phyloP scores from a whole-genome alignment of 2,329 filamentous ascomycete species.

The Zymoseptoria brevis region DNA sequence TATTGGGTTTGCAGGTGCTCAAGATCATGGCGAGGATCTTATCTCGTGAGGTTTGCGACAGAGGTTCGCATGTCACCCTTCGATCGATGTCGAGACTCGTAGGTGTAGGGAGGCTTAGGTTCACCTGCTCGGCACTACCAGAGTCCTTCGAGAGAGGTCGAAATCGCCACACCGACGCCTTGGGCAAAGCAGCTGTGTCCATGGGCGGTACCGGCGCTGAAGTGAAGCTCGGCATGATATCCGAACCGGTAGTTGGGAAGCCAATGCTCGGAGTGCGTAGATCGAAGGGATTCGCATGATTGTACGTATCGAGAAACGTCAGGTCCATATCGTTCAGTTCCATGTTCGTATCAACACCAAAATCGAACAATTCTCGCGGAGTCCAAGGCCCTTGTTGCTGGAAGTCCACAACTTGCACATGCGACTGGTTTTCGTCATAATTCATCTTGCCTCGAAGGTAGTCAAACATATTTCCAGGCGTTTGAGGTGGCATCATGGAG shows the following conservation, averaged over 20 bases:
- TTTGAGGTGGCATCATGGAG: conserved; percentile 25
- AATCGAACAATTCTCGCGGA: conserved; percentile 39
- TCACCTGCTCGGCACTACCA: conserved; percentile 29
- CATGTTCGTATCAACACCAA: conserved; percentile 39
- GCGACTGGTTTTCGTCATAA: conserved; percentile 14
- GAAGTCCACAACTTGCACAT: conserved; percentile 25
- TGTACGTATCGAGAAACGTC: conserved; percentile 39
- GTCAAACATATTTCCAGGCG: conserved; percentile 26
- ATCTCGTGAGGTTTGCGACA: conserved; percentile 43
- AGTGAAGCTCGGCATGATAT: conserved; percentile 28
- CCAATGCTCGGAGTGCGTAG: conserved; percentile 27
- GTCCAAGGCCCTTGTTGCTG: conserved; percentile 33
- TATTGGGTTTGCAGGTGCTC: conserved; percentile 46
- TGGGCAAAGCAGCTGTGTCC: conserved; percentile 32
- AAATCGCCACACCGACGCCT: conserved; percentile 40
- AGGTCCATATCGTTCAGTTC: conserved; percentile 40
- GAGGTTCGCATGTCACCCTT: conserved; percentile 35
- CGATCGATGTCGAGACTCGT: conserved; percentile 33
- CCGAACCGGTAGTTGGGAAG: conserved; percentile 26
- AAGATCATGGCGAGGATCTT: conserved; percentile 57
- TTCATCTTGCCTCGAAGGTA: conserved; percentile 29
- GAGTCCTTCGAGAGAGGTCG: conserved; percentile 32
- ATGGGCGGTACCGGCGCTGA: conserved; percentile 27
- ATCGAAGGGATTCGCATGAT: conserved; percentile 37
- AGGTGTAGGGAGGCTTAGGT: conserved; percentile 34